Evolutionary conservation across 805 yeast species (phyloP), one percentile per base, ranked within the genome.

Genomic region (Kazachstania africana): DNA sequence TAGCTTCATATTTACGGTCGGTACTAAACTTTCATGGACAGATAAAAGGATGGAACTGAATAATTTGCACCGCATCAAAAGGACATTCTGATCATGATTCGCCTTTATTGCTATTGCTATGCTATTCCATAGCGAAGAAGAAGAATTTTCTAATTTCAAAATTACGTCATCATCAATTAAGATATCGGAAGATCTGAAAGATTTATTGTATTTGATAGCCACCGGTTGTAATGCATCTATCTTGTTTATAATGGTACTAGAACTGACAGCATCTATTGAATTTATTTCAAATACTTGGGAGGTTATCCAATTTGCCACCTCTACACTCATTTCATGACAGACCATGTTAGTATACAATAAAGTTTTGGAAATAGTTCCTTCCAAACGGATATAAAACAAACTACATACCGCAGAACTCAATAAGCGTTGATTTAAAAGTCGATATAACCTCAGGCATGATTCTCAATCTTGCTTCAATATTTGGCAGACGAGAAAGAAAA

Each of bases 81-180:
- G 24, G 0, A 26, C 21, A 14, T 36, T 31, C 15, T 40, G 27
- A 0, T 29, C 28, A 6, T 37, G 18, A n/a, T 25, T 30, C 13
- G 16, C 24, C 21, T 23, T 58, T 32, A 46, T 36, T 4, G 53
- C 34, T 10, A 61, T 32, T 1, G 58, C 37, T 1, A 55, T 36
- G 1, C 51, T 30, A 36, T 64, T 65, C 69, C 69, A 65, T 8
- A 62, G 32, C 12, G 41, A 48, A 10, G 62, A 50, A 1, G 60
- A 53, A 6, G 49, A 36, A 22, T 44, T 38, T 18, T 59, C 62
- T 16, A 59, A 35, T 13, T 45, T 37, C 13, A 43, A 24, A 1
- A 40, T 16, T 2, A 39, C 12, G 1, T 43, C 55, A 1, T 43
- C 41, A 6, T 44, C 36, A 6, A 44, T 34, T 3, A 35, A 32